phyloP scores from a whole-genome alignment of 2,329 filamentous ascomycete species.

The Zymoseptoria brevis region DNA sequence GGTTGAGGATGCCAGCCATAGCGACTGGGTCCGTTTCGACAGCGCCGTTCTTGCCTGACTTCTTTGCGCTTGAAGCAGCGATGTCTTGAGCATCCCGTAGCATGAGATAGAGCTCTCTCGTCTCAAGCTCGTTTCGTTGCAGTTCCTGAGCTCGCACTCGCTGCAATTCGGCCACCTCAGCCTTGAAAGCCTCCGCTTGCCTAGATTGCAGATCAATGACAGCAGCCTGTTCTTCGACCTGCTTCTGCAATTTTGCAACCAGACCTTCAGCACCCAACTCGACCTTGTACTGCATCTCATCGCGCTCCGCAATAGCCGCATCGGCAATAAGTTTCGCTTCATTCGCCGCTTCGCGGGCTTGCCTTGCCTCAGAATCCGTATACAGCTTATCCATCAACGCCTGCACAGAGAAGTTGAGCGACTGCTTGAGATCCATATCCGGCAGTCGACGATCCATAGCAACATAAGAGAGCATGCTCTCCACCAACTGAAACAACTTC shows the following conservation, averaged over 20 bases:
- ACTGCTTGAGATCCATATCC: conserved; percentile 96
- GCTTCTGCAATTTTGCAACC: conserved; percentile 84
- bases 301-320: conserved; percentile 88
- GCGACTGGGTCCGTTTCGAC: conserved; percentile 59
- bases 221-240: conserved; percentile 83
- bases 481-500: conserved; percentile 94
- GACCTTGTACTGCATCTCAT: conserved; percentile 83
- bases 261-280: conserved; percentile 89
- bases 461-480: conserved; percentile 98
- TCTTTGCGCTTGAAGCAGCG: conserved; percentile 76
- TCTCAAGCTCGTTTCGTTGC: conserved; percentile 92
- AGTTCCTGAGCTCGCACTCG: conserved; percentile 80
- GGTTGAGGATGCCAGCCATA: conserved; percentile 88
- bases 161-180: conserved; percentile 80
- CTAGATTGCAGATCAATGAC: conserved; percentile 84
- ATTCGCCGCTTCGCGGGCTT: conserved; percentile 82
- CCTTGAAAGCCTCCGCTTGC: conserved; percentile 80
- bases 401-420: conserved; percentile 94
- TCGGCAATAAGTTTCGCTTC: conserved; percentile 90
- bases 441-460: conserved; percentile 94
- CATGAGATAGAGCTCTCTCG: conserved; percentile 95
- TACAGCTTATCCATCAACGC: conserved; percentile 90
- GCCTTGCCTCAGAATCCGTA: conserved; percentile 88
- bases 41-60: conserved; percentile 44
- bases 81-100: conserved; percentile 94